phyloP scores from a whole-genome alignment of 148 eudicot genomes.

The Rhododendron henanense region DNA sequence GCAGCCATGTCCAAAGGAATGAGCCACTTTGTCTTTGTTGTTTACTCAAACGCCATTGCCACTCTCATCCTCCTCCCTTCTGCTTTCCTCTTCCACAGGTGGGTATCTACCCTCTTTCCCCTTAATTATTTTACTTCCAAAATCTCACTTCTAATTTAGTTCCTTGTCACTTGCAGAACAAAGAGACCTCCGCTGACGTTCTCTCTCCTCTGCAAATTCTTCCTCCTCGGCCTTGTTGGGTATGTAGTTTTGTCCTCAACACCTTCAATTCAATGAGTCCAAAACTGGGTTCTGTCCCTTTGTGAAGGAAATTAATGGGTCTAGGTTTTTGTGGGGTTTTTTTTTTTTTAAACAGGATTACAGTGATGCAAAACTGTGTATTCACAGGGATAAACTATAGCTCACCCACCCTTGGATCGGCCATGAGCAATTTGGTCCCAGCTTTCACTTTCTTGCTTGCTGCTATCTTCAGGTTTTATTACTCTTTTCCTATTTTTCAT shows the following conservation, averaged over 20 bases:
- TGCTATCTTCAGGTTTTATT: constrained; percentile 40
- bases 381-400: constrained; percentile 44
- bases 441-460: constrained; percentile 57
- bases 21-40: constrained; percentile 39
- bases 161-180: constrained; percentile 10
- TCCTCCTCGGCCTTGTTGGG: constrained; percentile 41
- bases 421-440: constrained; percentile 47
- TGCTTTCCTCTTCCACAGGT: constrained; percentile 24
- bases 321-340: neutral
- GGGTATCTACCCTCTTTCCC: neutral
- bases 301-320: neutral
- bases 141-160: neutral
- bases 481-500: neutral
- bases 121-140: neutral
- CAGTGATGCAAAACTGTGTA: constrained; percentile 39
- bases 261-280: neutral
- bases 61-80: constrained; percentile 34
- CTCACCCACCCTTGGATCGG: constrained; percentile 58
- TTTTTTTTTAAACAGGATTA: constrained; percentile 14
- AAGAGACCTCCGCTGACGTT: constrained; percentile 29
- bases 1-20: constrained; percentile 47
- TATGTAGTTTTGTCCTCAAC: constrained; percentile 4
- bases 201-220: constrained; percentile 33
- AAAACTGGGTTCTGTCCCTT: neutral
- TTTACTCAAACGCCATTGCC: constrained; percentile 46